phyloP scores from a whole-genome alignment of 331 rosid species.

The Malus hybrid region DNA sequence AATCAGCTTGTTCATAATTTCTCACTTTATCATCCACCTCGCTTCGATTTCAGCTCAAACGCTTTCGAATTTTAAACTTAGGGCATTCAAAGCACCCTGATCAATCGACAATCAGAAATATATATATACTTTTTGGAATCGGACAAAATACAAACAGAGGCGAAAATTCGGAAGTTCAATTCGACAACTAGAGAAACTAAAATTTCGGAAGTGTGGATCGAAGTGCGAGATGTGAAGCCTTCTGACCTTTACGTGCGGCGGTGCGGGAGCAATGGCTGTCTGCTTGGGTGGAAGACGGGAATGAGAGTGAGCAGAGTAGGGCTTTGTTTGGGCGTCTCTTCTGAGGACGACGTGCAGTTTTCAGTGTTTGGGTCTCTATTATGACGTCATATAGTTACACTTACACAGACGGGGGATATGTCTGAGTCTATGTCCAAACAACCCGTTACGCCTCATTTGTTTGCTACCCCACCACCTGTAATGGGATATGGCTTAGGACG shows the following conservation, averaged over 20 bases:
- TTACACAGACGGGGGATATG: too few species aligned
- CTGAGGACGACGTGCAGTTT: background rate
- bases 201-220: too few species aligned
- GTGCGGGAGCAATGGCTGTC: background rate
- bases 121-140: background rate
- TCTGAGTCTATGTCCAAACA: too few species aligned
- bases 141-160: background rate
- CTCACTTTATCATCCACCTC: constrained; percentile 18
- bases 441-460: too few species aligned
- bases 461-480: too few species aligned
- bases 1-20: constrained; percentile 57
- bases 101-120: background rate
- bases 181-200: background rate
- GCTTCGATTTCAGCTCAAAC: background rate
- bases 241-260: background rate
- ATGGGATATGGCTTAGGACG: too few species aligned
- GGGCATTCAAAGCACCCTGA: background rate
- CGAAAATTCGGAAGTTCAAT: background rate
- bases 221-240: background rate
- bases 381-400: too few species aligned
- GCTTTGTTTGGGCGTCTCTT: background rate
- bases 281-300: background rate
- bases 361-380: too few species aligned
- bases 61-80: background rate
- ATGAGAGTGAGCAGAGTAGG: background rate